Percentiles rank a stretch among this genome's conserved stretches.
Conservation (phyloP, 176 grass and related monocot species). For the Rhipidocladum racemiflorum region DNA sequence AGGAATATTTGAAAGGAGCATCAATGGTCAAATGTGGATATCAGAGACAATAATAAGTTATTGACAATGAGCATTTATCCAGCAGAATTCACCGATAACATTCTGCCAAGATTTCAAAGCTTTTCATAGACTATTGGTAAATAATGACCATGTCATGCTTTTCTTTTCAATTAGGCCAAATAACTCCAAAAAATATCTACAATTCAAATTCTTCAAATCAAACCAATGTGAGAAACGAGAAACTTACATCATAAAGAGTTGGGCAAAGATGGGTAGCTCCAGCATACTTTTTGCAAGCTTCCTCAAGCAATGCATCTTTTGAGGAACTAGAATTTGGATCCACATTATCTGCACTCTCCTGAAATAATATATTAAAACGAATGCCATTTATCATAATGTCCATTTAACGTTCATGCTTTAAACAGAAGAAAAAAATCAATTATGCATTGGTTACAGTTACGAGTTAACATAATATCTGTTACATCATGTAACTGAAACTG, state of each 20-base stretch:
- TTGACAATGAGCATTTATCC: neutral
- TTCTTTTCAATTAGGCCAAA: neutral
- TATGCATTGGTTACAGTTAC: slow-evolving; percentile 8
- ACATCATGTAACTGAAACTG: neutral
- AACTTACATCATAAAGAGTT: slow-evolving; percentile 94
- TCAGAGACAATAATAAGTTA: neutral
- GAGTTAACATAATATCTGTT: neutral
- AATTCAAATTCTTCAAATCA: neutral
- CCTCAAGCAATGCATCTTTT: slow-evolving; percentile 94
- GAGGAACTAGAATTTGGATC: slow-evolving; percentile 73
- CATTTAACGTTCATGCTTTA: slow-evolving; percentile 5
- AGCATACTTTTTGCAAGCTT: slow-evolving; percentile 98
- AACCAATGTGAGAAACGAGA: neutral
- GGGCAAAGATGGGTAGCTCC: slow-evolving; percentile 85
- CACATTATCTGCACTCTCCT: slow-evolving; percentile 99
- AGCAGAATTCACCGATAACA: slow-evolving; percentile 5
- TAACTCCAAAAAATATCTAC: neutral
- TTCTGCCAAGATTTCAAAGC: slow-evolving; percentile 23
- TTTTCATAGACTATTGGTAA: neutral
- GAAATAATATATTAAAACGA: slow-evolving; percentile 36
- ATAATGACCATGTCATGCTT: neutral
- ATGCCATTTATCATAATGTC: neutral
- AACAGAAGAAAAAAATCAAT: slow-evolving; percentile 10
- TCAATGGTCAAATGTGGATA: neutral
- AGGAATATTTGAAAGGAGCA: neutral